Evolutionary conservation across 805 yeast species (phyloP).

Genomic region (Metschnikowia vanudenii): DNA sequence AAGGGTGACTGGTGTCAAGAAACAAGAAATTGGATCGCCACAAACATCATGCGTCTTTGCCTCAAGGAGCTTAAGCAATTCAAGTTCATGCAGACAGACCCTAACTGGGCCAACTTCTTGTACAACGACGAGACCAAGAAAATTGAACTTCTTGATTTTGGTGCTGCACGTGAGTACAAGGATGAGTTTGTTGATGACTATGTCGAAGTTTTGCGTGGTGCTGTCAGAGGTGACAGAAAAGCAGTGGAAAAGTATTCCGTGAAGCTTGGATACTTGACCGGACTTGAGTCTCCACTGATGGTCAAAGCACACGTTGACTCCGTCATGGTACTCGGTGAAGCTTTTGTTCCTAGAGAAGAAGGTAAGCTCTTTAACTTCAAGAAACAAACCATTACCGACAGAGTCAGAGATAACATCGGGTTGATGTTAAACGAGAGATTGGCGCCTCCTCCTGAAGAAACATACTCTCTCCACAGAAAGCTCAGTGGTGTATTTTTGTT

Average conservation of each 20-base stretch:
- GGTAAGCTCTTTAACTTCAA: conserved; percentile 67
- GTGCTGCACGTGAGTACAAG: conserved; percentile 84
- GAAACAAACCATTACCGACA: conserved; percentile 87
- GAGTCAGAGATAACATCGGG: conserved; percentile 84
- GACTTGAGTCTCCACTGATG: conserved; percentile 86
- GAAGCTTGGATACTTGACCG: conserved; percentile 85
- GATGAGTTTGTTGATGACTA: conserved; percentile 68
- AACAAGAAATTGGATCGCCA: conserved; percentile 76
- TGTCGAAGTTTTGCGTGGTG: conserved; percentile 68
- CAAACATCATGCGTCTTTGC: conserved; percentile 83
- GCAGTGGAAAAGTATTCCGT: conserved; percentile 63
- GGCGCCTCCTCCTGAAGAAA: conserved; percentile 98
- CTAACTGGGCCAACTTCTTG: conserved; percentile 97
- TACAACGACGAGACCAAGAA: conserved; percentile 69
- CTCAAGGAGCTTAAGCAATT: conserved; percentile 80
- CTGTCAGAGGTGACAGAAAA: conserved; percentile 64
- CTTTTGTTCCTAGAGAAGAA: conserved; percentile 60
- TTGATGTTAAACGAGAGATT: conserved; percentile 88
- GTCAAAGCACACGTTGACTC: conserved; percentile 90
- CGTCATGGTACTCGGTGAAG: conserved; percentile 87
- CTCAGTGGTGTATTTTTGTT: conserved; percentile 90
- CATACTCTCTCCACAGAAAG: conserved; percentile 93
- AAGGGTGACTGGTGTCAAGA: conserved; percentile 75
- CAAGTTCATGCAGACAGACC: conserved; percentile 96
- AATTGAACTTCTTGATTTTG: conserved; percentile 89